Percentiles rank a stretch among this genome's conserved stretches.
Evolutionary conservation across 768 basidiomycete species (phyloP).

Genomic region (Suillus fuscotomentosus): DNA sequence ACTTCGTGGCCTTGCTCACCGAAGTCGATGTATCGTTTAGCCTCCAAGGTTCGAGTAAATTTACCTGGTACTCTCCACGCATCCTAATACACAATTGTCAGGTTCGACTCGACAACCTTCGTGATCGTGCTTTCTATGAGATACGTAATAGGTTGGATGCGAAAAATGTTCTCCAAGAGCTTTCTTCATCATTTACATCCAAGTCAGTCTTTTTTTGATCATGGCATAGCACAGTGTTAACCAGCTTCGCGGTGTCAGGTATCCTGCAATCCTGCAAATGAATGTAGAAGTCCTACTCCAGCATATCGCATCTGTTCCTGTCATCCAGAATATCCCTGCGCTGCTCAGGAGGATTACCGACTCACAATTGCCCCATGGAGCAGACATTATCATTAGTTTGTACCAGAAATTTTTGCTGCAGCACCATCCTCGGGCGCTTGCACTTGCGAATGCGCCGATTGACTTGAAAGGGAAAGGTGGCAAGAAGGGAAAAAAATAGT

Average conservation of each 20-base stretch:
- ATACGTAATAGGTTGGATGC: slow-evolving; percentile 19
- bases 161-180: slow-evolving; percentile 23
- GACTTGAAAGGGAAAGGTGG: too few species aligned
- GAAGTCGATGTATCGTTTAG: slow-evolving; percentile 44
- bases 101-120: slow-evolving; percentile 20
- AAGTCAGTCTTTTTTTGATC: slow-evolving; percentile 10
- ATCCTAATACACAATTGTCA: background rate
- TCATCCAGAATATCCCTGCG: slow-evolving; percentile 13
- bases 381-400: slow-evolving; percentile 21
- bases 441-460: background rate
- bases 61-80: background rate
- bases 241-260: background rate
- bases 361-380: slow-evolving; percentile 20
- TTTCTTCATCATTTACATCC: slow-evolving; percentile 17
- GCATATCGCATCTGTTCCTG: slow-evolving; percentile 12
- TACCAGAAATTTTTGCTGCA: slow-evolving; percentile 16
- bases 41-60: slow-evolving; percentile 27
- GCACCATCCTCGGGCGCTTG: background rate
- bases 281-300: slow-evolving; percentile 22
- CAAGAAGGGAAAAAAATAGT: background rate
- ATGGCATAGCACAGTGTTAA: background rate
- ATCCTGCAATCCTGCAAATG: slow-evolving; percentile 19
- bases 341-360: slow-evolving; percentile 16
- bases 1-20: slow-evolving; percentile 32
- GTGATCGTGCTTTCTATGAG: slow-evolving; percentile 16